phyloP scores from a whole-genome alignment of 257 asterid species.

The Pogostemon cablin region DNA sequence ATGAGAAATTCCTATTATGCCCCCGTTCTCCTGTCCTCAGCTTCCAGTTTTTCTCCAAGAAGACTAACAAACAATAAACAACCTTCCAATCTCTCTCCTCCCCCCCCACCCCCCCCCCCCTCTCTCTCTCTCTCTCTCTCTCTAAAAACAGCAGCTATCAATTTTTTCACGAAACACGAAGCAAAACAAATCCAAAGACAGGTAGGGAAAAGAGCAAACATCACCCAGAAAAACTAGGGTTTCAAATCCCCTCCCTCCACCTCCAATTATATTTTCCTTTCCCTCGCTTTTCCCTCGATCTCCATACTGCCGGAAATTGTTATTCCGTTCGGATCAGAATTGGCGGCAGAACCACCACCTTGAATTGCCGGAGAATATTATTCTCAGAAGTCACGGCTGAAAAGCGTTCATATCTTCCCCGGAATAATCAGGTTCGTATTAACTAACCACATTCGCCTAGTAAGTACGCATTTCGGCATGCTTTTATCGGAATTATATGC shows the following conservation, averaged over 20 bases:
- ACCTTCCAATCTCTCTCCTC: neutral
- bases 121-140: constrained; percentile 25
- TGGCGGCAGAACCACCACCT: constrained; percentile 25
- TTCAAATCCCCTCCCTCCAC: constrained; percentile 46
- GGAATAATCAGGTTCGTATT: constrained; percentile 34
- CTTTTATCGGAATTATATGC: neutral
- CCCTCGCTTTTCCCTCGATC: constrained; percentile 43
- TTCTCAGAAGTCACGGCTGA: constrained; percentile 26
- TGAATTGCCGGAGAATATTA: constrained; percentile 30
- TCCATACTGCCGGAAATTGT: constrained; percentile 28
- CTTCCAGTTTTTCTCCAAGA: constrained; percentile 29
- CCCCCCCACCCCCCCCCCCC: too few relatives aligned
- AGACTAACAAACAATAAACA: constrained; percentile 25
- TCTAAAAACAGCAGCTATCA: constrained; percentile 32
- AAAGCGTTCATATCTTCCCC: constrained; percentile 11
- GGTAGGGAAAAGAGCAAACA: constrained; percentile 23
- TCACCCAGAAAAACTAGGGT: constrained; percentile 46
- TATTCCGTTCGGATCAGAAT: constrained; percentile 37
- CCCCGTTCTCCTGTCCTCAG: constrained; percentile 20
- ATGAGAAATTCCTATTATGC: constrained; percentile 2
- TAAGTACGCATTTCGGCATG: neutral
- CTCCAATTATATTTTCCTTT: constrained; percentile 31
- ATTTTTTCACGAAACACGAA: constrained; percentile 38
- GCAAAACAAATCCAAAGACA: constrained; percentile 30
- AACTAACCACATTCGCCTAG: neutral